Conservation (phyloP, 805 yeast genomes). For the Kregervanrija pseudodelftensis region DNA sequence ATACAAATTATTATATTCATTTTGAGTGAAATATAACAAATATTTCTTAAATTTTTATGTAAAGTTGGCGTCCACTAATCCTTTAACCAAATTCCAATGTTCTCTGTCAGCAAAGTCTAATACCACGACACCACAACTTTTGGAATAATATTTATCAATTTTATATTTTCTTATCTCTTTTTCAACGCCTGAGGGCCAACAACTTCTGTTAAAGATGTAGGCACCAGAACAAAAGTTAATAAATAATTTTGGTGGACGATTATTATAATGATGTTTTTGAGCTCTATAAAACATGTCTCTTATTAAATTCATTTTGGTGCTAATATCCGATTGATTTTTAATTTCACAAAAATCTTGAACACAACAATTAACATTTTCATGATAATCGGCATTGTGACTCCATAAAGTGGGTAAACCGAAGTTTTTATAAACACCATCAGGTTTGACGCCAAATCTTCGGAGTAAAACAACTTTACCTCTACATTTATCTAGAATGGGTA, state of each 20-base stretch:
- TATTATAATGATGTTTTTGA: constrained; percentile 30
- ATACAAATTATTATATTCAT: too few species aligned
- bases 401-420: constrained; percentile 70
- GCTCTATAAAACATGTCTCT: constrained; percentile 51
- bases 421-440: constrained; percentile 30
- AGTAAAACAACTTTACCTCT: constrained; percentile 64
- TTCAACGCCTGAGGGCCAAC: constrained; percentile 71
- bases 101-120: constrained; percentile 60
- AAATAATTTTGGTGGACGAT: constrained; percentile 41
- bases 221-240: constrained; percentile 71
- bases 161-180: constrained; percentile 38
- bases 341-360: constrained; percentile 76
- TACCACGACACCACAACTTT: constrained; percentile 58
- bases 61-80: constrained; percentile 46
- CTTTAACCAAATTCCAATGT: constrained; percentile 49
- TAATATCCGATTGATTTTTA: constrained; percentile 41
- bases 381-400: constrained; percentile 58
- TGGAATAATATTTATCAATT: constrained; percentile 41
- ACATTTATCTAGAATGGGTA: constrained; percentile 54
- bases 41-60: not conserved
- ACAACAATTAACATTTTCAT: constrained; percentile 52
- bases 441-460: constrained; percentile 61
- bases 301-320: constrained; percentile 50
- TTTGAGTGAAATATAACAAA: not conserved
- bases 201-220: constrained; percentile 58